phyloP scores from a whole-genome alignment of 345 rosid species.

The Salix koriyanagi region DNA sequence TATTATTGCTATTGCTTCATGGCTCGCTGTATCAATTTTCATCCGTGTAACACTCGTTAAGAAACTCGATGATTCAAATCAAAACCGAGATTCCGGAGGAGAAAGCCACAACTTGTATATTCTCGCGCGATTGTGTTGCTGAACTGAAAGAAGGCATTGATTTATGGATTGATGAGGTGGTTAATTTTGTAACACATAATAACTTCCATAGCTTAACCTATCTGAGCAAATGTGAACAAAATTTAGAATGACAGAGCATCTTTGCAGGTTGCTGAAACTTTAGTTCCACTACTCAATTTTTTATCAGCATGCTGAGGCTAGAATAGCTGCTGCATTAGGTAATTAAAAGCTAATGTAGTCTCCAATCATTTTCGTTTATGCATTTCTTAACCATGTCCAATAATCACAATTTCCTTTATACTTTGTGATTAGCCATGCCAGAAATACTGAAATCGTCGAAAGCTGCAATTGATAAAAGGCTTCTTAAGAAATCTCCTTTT shows the following conservation, averaged over 20 bases:
- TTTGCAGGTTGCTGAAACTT: conserved; percentile 16
- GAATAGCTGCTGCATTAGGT: conserved; percentile 11
- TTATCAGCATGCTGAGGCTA: neutral
- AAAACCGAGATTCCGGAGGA: neutral
- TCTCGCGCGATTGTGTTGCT: neutral
- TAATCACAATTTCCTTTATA: too few relatives aligned
- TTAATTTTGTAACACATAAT: neutral
- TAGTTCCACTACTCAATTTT: conserved; percentile 14
- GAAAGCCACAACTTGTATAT: conserved; percentile 1
- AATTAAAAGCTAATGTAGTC: neutral
- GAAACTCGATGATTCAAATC: neutral
- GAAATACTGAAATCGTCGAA: conserved; percentile 5
- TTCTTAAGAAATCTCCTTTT: neutral
- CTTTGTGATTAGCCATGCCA: conserved; percentile 4
- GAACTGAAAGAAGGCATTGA: conserved; percentile 3
- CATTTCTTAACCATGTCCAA: neutral
- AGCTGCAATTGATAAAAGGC: conserved; percentile 5
- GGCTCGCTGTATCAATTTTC: neutral
- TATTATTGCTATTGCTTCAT: too few relatives aligned
- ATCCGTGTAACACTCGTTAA: neutral
- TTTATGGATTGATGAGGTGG: conserved; percentile 24
- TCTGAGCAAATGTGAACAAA: neutral
- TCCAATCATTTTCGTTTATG: neutral
- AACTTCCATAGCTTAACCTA: neutral
- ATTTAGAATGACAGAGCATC: neutral